Evolutionary conservation across 371 early-diverging fungal genomes (phyloP).

Genomic region (Mucor plumbeus): DNA sequence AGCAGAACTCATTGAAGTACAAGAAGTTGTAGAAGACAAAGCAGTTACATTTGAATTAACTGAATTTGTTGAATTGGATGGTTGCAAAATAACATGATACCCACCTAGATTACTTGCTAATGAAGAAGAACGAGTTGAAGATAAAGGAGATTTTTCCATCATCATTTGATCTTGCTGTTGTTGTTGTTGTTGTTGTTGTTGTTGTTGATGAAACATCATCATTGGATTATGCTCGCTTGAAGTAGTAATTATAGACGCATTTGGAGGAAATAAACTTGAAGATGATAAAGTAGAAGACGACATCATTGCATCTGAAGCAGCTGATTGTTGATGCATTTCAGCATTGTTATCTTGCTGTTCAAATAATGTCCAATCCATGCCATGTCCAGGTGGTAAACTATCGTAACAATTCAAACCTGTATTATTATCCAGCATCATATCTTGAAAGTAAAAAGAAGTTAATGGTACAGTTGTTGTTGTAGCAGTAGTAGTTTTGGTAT

Average conservation of each 20-base stretch:
- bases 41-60: conserved; percentile 16
- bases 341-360: conserved; percentile 14
- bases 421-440: conserved; percentile 23
- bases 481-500: neutral
- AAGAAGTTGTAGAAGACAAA: conserved; percentile 18
- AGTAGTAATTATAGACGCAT: neutral
- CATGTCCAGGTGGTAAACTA: conserved; percentile 10
- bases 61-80: conserved; percentile 23
- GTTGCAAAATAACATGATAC: conserved; percentile 16
- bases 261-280: neutral
- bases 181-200: conserved; percentile 4
- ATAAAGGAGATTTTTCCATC: conserved; percentile 9
- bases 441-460: conserved; percentile 23
- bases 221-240: neutral
- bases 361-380: conserved; percentile 27
- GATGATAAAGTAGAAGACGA: neutral
- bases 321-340: neutral
- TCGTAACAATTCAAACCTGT: conserved; percentile 11
- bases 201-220: neutral
- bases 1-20: conserved; percentile 18
- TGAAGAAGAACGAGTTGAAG: conserved; percentile 16
- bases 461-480: neutral
- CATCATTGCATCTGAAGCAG: neutral
- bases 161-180: conserved; percentile 4
- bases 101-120: conserved; percentile 8